Evolutionary conservation across 306 rosid genomes (phyloP).

Genomic region (Calophaca sinica): DNA sequence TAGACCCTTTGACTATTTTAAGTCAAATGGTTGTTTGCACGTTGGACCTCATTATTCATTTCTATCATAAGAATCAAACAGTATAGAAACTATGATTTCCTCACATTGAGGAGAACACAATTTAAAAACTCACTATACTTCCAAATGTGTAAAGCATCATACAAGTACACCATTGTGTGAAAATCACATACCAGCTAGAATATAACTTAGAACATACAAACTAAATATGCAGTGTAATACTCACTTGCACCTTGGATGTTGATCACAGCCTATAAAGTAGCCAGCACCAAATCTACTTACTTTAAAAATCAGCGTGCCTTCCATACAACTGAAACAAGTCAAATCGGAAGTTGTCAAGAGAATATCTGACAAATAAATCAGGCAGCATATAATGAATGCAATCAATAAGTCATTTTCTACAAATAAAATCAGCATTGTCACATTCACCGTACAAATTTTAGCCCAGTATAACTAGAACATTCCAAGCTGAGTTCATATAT

Average conservation of each 20-base stretch:
- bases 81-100: constrained; percentile 24
- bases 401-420: constrained; percentile 29
- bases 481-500: constrained; percentile 6
- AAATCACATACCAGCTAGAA: constrained; percentile 25
- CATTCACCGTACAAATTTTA: constrained; percentile 8
- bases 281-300: constrained; percentile 93
- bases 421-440: constrained; percentile 35
- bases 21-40: background rate
- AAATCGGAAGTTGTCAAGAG: constrained; percentile 40
- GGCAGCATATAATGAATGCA: constrained; percentile 22
- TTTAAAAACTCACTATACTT: background rate
- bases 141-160: constrained; percentile 8
- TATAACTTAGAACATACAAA: constrained; percentile 18
- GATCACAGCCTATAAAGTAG: constrained; percentile 93
- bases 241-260: constrained; percentile 99
- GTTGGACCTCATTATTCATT: constrained; percentile 6
- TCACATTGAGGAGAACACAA: constrained; percentile 19
- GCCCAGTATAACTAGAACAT: background rate
- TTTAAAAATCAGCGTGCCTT: constrained; percentile 90
- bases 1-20: background rate
- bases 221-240: constrained; percentile 47
- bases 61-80: constrained; percentile 30
- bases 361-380: constrained; percentile 28
- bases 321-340: constrained; percentile 75
- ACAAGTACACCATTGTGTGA: constrained; percentile 16